phyloP scores from a whole-genome alignment of 768 basidiomycete species.

The Suillus spraguei region DNA sequence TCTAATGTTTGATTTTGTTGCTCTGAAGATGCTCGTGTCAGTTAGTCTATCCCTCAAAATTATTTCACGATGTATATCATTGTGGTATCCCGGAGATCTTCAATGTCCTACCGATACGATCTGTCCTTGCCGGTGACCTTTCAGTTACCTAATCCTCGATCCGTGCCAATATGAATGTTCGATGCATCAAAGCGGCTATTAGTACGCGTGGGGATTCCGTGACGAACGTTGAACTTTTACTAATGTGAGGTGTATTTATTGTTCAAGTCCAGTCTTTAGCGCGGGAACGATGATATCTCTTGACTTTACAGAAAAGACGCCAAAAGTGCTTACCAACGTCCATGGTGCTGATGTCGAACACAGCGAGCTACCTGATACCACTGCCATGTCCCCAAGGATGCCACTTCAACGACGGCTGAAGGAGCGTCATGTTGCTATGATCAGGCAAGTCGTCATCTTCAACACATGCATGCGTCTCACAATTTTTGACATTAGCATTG shows the following conservation, averaged over 20 bases:
- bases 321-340: neutral
- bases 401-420: constrained; percentile 2
- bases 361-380: neutral
- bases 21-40: too few species aligned
- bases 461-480: neutral
- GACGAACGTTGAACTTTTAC: neutral
- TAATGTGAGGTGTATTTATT: neutral
- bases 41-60: neutral
- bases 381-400: neutral
- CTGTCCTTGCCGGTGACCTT: neutral
- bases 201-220: neutral
- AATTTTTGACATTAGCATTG: neutral
- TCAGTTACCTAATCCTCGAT: neutral
- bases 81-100: neutral
- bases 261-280: neutral
- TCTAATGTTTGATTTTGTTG: too few species aligned
- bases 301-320: neutral
- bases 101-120: neutral
- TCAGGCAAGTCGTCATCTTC: neutral
- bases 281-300: neutral
- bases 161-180: neutral
- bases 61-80: too few species aligned
- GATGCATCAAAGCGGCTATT: neutral
- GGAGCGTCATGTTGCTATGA: neutral
- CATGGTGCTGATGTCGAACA: neutral